Percentiles rank a stretch among this genome's conserved stretches.
phyloP scores from a whole-genome alignment of 495 filamentous ascomycete species.

The Penicillium longicatenatum region DNA sequence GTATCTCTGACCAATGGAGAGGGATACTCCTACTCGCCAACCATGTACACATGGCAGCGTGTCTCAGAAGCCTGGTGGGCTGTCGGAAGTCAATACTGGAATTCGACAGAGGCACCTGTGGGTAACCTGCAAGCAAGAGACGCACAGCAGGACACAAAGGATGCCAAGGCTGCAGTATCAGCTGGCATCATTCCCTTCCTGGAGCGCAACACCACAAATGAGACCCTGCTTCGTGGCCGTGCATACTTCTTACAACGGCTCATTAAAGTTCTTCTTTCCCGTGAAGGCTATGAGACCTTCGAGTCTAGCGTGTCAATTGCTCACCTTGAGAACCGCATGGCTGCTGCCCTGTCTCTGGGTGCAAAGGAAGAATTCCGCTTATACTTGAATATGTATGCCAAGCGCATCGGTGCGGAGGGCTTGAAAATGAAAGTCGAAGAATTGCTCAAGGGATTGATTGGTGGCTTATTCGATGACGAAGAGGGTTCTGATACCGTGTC shows the following conservation, averaged over 20 bases:
- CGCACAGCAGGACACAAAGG: constrained; percentile 48
- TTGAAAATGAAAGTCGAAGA: constrained; percentile 88
- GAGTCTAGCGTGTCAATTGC: constrained; percentile 90
- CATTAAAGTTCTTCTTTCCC: constrained; percentile 78
- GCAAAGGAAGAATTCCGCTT: constrained; percentile 88
- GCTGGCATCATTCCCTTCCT: constrained; percentile 90
- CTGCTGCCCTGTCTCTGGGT: constrained; percentile 81
- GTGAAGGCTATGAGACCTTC: constrained; percentile 89
- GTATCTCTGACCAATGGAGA: constrained; percentile 90
- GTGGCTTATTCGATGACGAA: constrained; percentile 62
- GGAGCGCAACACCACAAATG: constrained; percentile 91
- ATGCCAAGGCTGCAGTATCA: constrained; percentile 64
- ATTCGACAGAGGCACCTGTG: constrained; percentile 83
- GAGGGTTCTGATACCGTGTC: constrained; percentile 40
- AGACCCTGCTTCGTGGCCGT: constrained; percentile 86
- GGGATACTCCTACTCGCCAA: constrained; percentile 81
- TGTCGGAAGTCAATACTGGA: constrained; percentile 97
- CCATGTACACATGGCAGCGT: constrained; percentile 90
- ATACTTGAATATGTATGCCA: constrained; percentile 94
- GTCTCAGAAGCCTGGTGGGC: constrained; percentile 97
- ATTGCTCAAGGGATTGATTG: constrained; percentile 75
- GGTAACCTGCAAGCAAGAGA: constrained; percentile 74
- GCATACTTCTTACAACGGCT: constrained; percentile 87
- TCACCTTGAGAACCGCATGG: constrained; percentile 93
- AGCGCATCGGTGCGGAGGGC: constrained; percentile 89